phyloP scores from a whole-genome alignment of 2,329 filamentous ascomycete species.

The Zymoseptoria brevis region DNA sequence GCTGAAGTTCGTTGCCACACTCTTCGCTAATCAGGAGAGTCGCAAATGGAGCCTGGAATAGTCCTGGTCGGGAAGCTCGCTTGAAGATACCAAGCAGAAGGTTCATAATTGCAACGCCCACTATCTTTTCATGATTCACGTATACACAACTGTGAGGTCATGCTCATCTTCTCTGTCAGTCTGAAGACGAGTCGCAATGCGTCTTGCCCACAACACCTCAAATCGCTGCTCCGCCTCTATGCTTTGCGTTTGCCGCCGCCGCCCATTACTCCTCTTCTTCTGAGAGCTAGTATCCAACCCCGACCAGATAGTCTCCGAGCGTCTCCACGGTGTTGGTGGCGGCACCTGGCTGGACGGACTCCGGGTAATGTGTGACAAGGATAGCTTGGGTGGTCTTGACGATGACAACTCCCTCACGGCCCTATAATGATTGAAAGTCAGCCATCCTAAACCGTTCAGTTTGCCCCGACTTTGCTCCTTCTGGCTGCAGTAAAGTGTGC shows the following conservation, averaged over 20 bases:
- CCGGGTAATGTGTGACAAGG: constrained; percentile 78
- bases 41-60: neutral
- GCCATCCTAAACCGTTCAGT: neutral
- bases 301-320: constrained; percentile 80
- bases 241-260: neutral
- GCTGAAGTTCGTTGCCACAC: neutral
- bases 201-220: neutral
- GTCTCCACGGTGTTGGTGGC: constrained; percentile 71
- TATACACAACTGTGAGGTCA: neutral
- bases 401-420: constrained; percentile 71
- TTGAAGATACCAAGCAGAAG: neutral
- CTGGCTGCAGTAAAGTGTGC: neutral
- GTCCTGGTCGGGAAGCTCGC: neutral
- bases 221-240: neutral
- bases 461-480: neutral
- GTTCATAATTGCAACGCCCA: neutral
- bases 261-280: neutral
- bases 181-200: neutral
- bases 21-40: neutral
- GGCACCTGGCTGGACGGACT: constrained; percentile 63
- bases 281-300: constrained; percentile 57
- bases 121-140: neutral
- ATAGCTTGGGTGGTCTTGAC: constrained; percentile 85
- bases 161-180: neutral
- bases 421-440: constrained; percentile 40